These are phyloP conservation scores for Ehretia macrophylla DNA, from an alignment of 257 asterid species.

Conservation along the genomic window DNA sequence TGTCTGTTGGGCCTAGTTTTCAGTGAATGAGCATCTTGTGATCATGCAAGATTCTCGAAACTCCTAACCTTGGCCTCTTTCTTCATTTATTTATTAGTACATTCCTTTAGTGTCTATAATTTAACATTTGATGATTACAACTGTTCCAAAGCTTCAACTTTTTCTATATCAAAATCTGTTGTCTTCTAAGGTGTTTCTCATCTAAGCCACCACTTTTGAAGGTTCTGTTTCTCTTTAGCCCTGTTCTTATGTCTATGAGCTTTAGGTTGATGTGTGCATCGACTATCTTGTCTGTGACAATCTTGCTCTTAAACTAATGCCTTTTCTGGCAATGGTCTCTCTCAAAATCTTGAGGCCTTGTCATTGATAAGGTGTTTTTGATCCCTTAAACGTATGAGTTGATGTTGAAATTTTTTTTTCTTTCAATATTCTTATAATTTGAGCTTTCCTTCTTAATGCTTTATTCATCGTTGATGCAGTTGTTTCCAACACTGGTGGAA, in stretches of 20 bases:
- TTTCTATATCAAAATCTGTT: conserved; percentile 20
- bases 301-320: neutral
- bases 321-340: neutral
- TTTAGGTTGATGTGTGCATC: conserved; percentile 7
- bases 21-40: conserved; percentile 41
- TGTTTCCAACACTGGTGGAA: conserved; percentile 25
- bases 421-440: neutral
- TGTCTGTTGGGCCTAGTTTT: conserved; percentile 44
- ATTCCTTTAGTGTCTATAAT: conserved; percentile 19
- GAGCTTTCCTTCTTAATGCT: neutral
- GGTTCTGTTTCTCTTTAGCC: conserved; percentile 15
- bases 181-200: conserved; percentile 26
- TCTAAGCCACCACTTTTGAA: conserved; percentile 29
- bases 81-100: conserved; percentile 27
- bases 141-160: conserved; percentile 43
- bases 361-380: too few species aligned
- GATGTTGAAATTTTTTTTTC: neutral
- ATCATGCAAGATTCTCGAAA: conserved; percentile 62
- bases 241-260: conserved; percentile 11
- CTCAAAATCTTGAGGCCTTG: too few species aligned
- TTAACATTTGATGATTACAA: conserved; percentile 36
- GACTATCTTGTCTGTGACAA: conserved; percentile 5
- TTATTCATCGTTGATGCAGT: conserved; percentile 26
- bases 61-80: conserved; percentile 27
- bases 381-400: neutral